These are phyloP conservation scores for Pascua sp. DNA, from an alignment of 1,284 basidiomycete genomes.

Conservation along the genomic window DNA sequence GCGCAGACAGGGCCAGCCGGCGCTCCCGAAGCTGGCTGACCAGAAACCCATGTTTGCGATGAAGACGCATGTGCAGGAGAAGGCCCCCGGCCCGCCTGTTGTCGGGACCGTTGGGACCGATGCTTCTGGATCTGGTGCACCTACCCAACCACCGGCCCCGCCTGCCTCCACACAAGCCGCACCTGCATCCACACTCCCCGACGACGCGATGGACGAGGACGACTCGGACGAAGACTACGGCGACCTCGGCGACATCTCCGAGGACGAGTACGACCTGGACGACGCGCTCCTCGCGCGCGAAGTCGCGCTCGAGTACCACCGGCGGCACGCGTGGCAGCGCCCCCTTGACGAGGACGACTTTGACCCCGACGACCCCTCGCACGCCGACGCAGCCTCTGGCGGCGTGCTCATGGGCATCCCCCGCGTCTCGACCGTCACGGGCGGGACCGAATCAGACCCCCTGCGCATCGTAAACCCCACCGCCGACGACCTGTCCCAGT, in stretches of 20 bases:
- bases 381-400: background rate
- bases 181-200: too few relatives aligned
- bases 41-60: conserved; percentile 28
- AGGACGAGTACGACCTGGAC: conserved; percentile 46
- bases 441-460: conserved; percentile 15
- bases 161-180: too few relatives aligned
- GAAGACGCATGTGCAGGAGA: conserved; percentile 31
- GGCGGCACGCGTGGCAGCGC: conserved; percentile 27
- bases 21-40: conserved; percentile 23
- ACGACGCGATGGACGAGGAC: conserved; percentile 8
- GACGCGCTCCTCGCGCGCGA: conserved; percentile 42
- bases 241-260: conserved; percentile 33
- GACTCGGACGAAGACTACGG: conserved; percentile 32
- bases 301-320: conserved; percentile 43
- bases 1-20: conserved; percentile 11
- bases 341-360: conserved; percentile 26
- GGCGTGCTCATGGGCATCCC: conserved; percentile 39
- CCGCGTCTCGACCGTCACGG: conserved; percentile 19
- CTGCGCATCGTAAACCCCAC: conserved; percentile 42
- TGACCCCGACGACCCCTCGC: conserved; percentile 13
- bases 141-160: too few relatives aligned
- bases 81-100: conserved; percentile 1
- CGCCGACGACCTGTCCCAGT: conserved; percentile 37
- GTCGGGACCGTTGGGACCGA: background rate
- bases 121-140: too few relatives aligned